phyloP scores from a whole-genome alignment of 345 rosid genomes.

The Citrus hindsii region DNA sequence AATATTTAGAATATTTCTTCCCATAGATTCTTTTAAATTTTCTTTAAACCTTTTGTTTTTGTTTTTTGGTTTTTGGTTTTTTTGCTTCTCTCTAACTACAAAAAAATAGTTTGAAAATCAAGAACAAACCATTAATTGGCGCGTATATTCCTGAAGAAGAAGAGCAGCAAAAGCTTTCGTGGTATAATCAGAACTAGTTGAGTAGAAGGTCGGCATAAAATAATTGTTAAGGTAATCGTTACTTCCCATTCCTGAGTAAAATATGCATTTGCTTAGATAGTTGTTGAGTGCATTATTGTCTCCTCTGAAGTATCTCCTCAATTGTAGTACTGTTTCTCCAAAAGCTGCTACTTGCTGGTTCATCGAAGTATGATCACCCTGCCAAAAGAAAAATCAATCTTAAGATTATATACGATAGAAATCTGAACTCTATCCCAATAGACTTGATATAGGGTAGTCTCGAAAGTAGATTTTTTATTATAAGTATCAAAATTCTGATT shows the following conservation, averaged over 20 bases:
- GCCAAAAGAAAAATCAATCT: background rate
- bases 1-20: no score
- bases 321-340: slow-evolving; percentile 37
- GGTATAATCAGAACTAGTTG: slow-evolving; percentile 54
- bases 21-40: background rate
- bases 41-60: no score
- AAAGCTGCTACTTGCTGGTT: slow-evolving; percentile 57
- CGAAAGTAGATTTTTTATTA: no score
- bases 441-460: no score
- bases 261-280: slow-evolving; percentile 65
- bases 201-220: slow-evolving; percentile 74
- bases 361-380: slow-evolving; percentile 85
- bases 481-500: no score
- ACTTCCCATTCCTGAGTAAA: slow-evolving; percentile 80
- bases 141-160: slow-evolving; percentile 70
- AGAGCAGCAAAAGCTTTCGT: slow-evolving; percentile 51
- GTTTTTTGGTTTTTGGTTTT: background rate
- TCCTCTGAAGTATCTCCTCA: slow-evolving; percentile 67
- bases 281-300: slow-evolving; percentile 42
- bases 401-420: no score
- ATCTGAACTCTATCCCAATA: no score
- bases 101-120: background rate
- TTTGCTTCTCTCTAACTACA: background rate
- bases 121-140: slow-evolving; percentile 53
- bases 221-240: slow-evolving; percentile 91